phyloP scores from a whole-genome alignment of 192 early-diverging fungal species.

The Coemansia sp. region DNA sequence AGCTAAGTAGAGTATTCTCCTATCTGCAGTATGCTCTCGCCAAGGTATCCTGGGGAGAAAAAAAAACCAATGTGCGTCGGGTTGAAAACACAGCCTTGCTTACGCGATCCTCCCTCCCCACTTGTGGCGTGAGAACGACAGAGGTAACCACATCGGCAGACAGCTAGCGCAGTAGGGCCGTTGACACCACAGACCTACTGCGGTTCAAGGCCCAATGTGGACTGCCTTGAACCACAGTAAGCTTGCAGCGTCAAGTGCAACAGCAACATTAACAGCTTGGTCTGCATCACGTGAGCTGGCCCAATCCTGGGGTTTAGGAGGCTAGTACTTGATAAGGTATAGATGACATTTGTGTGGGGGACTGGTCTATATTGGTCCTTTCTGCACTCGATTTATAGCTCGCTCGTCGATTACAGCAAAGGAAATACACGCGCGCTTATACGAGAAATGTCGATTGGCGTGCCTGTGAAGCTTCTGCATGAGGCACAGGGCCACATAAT shows the following conservation, averaged over 20 bases:
- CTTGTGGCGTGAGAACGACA: neutral
- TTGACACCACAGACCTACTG: neutral
- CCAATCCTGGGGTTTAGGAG: neutral
- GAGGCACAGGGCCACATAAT: constrained; percentile 97
- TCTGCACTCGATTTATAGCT: neutral
- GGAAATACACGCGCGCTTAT: neutral
- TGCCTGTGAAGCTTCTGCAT: constrained; percentile 94
- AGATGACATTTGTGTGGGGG: neutral
- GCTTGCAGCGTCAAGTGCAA: neutral
- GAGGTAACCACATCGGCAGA: neutral
- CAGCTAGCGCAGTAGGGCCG: neutral
- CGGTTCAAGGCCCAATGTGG: neutral
- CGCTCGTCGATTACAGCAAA: neutral
- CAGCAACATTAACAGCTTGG: neutral
- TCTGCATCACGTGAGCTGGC: neutral
- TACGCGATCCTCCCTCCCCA: neutral
- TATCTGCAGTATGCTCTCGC: neutral
- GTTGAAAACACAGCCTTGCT: neutral
- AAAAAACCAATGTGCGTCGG: neutral
- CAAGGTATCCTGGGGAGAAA: neutral
- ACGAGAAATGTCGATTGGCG: constrained; percentile 77
- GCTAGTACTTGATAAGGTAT: neutral
- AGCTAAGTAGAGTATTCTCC: neutral
- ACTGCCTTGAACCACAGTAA: neutral
- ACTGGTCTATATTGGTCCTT: neutral